Conservation (phyloP, 208 protist genomes). For the Borovskyia barvae region DNA sequence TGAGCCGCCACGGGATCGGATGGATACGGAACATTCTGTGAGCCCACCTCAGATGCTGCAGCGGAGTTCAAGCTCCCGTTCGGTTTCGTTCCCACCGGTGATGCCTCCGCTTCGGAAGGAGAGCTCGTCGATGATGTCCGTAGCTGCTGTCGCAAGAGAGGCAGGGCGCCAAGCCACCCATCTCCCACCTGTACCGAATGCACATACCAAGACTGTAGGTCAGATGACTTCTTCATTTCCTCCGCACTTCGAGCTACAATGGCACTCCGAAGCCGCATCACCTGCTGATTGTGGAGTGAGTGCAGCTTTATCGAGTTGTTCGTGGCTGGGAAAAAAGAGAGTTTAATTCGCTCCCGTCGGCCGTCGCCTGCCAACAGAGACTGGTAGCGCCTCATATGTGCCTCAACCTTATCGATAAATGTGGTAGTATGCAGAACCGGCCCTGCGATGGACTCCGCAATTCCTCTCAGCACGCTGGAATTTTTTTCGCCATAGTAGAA, state of each 20-base stretch:
- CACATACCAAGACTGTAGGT: background rate
- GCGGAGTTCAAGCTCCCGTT: too few species aligned
- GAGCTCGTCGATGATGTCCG: too few species aligned
- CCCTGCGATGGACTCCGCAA: background rate
- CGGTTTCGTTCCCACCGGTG: too few species aligned
- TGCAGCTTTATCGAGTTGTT: too few species aligned
- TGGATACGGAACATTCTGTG: too few species aligned
- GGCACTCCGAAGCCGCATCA: conserved; percentile 2
- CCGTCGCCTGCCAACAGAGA: background rate
- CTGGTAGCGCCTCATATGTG: background rate
- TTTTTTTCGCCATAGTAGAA: conserved; percentile 7
- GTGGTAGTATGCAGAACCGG: background rate
- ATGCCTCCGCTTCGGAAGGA: too few species aligned
- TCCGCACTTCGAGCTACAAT: background rate
- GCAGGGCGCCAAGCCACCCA: background rate
- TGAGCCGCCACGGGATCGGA: too few species aligned
- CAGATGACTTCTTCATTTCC: too few species aligned
- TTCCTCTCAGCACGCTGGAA: background rate
- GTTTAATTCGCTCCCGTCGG: background rate
- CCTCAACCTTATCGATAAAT: background rate
- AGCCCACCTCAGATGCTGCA: too few species aligned
- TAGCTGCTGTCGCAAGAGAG: too few species aligned
- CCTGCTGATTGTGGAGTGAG: too few species aligned
- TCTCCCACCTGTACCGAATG: background rate
- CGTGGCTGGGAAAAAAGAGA: background rate